phyloP scores from a whole-genome alignment of 257 asterid species.

The Penstemon davidsonii region DNA sequence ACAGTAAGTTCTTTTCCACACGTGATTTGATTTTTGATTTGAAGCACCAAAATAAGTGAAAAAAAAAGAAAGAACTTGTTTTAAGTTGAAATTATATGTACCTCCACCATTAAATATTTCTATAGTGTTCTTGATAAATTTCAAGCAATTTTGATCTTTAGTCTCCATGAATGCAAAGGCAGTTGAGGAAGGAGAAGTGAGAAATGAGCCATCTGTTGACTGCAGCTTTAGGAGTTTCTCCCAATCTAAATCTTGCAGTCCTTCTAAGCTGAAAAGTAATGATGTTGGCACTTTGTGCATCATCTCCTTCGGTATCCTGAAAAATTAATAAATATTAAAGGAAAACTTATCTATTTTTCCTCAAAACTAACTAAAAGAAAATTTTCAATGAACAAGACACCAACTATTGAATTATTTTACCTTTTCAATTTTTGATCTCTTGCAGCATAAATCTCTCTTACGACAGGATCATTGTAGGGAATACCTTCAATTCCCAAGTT shows the following conservation, averaged over 20 bases:
- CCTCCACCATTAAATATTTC: constrained; percentile 54
- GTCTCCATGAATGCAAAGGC: constrained; percentile 61
- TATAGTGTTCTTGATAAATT: constrained; percentile 30
- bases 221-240: constrained; percentile 47
- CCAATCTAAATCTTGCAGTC: constrained; percentile 48
- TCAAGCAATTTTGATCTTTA: constrained; percentile 37
- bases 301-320: constrained; percentile 45
- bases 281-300: constrained; percentile 48
- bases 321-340: too few species aligned
- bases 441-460: constrained; percentile 19
- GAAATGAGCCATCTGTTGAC: constrained; percentile 49
- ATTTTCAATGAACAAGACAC: too few species aligned
- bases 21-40: neutral
- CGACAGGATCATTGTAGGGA: constrained; percentile 23
- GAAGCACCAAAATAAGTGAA: neutral
- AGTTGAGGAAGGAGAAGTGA: constrained; percentile 57
- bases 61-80: neutral
- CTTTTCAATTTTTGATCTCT: constrained; percentile 31
- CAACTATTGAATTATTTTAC: constrained; percentile 4
- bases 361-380: too few species aligned
- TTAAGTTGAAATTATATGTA: neutral
- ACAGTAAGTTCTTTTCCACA: too few species aligned
- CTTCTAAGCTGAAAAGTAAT: constrained; percentile 49
- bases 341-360: too few species aligned
- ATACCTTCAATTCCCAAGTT: constrained; percentile 29